These are phyloP conservation scores for Crithidia acanthocephali DNA, from an alignment of 208 protist genomes.

Conservation along the genomic window DNA sequence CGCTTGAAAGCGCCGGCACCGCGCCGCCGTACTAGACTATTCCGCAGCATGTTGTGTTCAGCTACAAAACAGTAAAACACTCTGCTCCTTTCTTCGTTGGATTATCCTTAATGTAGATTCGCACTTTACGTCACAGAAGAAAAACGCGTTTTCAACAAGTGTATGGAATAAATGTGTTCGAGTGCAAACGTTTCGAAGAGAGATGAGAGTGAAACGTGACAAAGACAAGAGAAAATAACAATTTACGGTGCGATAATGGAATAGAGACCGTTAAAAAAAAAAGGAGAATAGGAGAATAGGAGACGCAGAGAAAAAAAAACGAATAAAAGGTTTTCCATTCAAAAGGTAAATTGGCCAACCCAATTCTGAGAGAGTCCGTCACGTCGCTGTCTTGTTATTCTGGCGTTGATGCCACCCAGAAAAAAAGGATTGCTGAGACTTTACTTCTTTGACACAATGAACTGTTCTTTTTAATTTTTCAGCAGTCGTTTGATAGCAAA, in stretches of 20 bases:
- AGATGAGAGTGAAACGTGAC: no score
- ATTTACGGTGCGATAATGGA: not conserved
- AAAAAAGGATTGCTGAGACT: no score
- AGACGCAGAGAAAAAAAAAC: conserved; percentile 14
- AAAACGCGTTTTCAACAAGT: no score
- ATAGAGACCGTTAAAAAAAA: not conserved
- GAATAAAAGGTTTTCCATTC: conserved; percentile 11
- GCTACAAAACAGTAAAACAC: not conserved
- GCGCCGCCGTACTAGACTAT: conserved; percentile 24
- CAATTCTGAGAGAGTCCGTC: no score
- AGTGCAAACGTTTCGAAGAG: no score
- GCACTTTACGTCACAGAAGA: no score
- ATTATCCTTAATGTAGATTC: no score
- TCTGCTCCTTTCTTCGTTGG: not conserved
- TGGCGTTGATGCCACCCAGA: no score
- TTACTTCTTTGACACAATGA: not conserved
- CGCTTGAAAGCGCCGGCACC: conserved; percentile 14
- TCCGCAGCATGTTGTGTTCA: conserved; percentile 23
- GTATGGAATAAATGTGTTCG: conserved; percentile 2
- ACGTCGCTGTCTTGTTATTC: no score
- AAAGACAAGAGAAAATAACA: conserved; percentile 1
- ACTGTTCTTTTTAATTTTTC: no score
- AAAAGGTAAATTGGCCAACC: no score
- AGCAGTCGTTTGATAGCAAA: no score
- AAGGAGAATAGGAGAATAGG: not conserved